Percentiles rank a stretch among this genome's conserved stretches.
These are phyloP conservation scores for Mucor sp. DNA, from an alignment of 371 early-diverging fungal species.

Conservation along the genomic window DNA sequence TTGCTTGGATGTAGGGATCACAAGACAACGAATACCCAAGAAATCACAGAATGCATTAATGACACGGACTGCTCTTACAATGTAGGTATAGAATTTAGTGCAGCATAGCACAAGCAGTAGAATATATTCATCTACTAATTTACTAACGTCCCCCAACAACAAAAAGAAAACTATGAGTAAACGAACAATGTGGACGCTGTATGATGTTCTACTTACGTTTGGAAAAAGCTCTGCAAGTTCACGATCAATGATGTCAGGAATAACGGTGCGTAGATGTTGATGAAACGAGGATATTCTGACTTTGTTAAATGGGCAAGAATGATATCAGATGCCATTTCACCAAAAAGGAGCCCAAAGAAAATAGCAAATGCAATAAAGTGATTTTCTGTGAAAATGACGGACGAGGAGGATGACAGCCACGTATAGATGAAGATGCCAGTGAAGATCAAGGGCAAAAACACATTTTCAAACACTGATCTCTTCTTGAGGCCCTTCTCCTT, in stretches of 20 bases:
- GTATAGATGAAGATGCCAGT: conserved; percentile 56
- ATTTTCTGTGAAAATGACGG: conserved; percentile 56
- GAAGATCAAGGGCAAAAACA: conserved; percentile 56
- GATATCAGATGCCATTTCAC: conserved; percentile 88
- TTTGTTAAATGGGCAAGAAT: conserved; percentile 88
- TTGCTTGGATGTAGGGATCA: conserved; percentile 57
- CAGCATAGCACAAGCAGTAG: background rate
- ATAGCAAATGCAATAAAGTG: conserved; percentile 75
- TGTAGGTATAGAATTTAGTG: conserved; percentile 68
- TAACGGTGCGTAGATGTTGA: conserved; percentile 11
- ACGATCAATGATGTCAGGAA: background rate
- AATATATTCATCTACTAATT: conserved; percentile 47
- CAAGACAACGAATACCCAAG: conserved; percentile 82
- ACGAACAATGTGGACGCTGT: background rate
- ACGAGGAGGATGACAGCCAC: conserved; percentile 72
- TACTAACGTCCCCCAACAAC: conserved; percentile 66
- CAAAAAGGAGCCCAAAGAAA: conserved; percentile 81
- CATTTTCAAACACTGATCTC: conserved; percentile 17
- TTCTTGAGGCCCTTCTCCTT: conserved; percentile 23
- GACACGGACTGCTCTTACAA: conserved; percentile 80
- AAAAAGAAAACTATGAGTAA: background rate
- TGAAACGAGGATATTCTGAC: conserved; percentile 75
- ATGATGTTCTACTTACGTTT: conserved; percentile 33
- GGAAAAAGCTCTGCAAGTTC: background rate
- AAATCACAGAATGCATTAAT: conserved; percentile 84